A percentile compares a stretch with the other conserved stretches of the same genome.
phyloP scores from a whole-genome alignment of 257 asterid species.

The Penstemon newberryi region DNA sequence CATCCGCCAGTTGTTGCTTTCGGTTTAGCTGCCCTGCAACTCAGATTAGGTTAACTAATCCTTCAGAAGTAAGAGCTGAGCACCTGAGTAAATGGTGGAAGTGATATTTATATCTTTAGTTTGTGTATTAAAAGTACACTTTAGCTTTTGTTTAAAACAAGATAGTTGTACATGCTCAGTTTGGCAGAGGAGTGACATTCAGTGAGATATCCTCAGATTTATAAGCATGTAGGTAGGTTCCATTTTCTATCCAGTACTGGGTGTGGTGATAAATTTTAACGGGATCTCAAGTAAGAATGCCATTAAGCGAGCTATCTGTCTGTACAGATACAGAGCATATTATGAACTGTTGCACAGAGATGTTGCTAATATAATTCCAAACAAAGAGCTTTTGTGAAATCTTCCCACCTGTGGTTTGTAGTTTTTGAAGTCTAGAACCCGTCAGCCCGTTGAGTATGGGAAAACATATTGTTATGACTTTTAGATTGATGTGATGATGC shows the following conservation, averaged over 20 bases:
- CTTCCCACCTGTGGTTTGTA: neutral
- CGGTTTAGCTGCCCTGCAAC: constrained; percentile 1
- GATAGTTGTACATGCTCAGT: constrained; percentile 5
- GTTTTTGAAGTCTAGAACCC: constrained; percentile 19
- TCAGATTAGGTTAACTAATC: neutral
- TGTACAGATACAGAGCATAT: neutral
- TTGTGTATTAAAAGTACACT: constrained; percentile 14
- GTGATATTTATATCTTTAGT: neutral
- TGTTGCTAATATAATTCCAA: neutral
- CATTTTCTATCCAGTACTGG: constrained; percentile 9
- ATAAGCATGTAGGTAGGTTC: constrained; percentile 11
- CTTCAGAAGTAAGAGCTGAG: neutral
- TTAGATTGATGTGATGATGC: constrained; percentile 17
- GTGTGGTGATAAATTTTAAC: constrained; percentile 14
- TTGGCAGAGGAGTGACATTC: constrained; percentile 21
- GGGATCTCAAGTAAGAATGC: constrained; percentile 1
- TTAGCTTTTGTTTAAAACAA: constrained; percentile 15
- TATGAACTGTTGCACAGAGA: constrained; percentile 6
- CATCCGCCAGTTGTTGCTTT: constrained; percentile 21
- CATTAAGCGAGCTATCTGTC: neutral
- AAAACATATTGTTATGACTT: neutral
- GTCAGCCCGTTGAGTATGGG: constrained; percentile 7
- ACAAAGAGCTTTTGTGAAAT: neutral
- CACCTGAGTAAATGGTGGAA: constrained; percentile 15
- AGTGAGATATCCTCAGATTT: constrained; percentile 6